Percentiles rank a stretch among this genome's conserved stretches.
These are phyloP conservation scores for Anethum foeniculum DNA, from an alignment of 140 eudicot species.

Conservation along the genomic window DNA sequence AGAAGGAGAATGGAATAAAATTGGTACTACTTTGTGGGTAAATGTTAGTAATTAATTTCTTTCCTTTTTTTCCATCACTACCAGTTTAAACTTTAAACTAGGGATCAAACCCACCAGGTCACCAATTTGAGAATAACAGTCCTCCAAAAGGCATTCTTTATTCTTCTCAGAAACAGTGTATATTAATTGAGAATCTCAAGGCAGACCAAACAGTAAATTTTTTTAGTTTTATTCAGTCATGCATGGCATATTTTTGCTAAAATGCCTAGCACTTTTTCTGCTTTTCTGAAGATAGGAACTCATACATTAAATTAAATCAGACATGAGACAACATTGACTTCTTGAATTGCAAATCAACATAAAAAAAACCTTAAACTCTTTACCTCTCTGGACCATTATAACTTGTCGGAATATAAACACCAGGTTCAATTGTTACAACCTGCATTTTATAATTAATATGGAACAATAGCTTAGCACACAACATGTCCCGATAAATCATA, in stretches of 20 bases:
- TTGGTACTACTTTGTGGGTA: neutral
- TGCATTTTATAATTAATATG: slow-evolving; percentile 24
- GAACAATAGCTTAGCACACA: slow-evolving; percentile 1
- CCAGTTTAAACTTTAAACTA: neutral
- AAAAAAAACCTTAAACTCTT: slow-evolving; percentile 5
- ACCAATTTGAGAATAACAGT: neutral
- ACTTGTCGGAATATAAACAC: slow-evolving; percentile 66
- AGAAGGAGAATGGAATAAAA: neutral
- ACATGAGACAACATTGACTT: neutral
- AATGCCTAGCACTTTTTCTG: neutral
- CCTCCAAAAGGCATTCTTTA: neutral
- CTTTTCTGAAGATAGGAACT: neutral
- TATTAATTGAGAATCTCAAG: neutral
- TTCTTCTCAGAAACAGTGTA: neutral
- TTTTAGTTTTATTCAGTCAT: neutral
- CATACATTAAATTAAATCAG: neutral
- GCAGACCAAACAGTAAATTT: neutral
- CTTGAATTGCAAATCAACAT: neutral
- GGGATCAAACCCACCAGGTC: neutral
- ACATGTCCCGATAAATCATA: neutral
- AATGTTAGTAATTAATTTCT: neutral
- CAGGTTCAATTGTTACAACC: slow-evolving; percentile 98
- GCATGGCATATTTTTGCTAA: neutral
- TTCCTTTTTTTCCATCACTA: neutral
- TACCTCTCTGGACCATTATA: slow-evolving; percentile 69